Evolutionary conservation across 495 filamentous ascomycete genomes (phyloP).

Genomic region (Aspergillus kassunensis): DNA sequence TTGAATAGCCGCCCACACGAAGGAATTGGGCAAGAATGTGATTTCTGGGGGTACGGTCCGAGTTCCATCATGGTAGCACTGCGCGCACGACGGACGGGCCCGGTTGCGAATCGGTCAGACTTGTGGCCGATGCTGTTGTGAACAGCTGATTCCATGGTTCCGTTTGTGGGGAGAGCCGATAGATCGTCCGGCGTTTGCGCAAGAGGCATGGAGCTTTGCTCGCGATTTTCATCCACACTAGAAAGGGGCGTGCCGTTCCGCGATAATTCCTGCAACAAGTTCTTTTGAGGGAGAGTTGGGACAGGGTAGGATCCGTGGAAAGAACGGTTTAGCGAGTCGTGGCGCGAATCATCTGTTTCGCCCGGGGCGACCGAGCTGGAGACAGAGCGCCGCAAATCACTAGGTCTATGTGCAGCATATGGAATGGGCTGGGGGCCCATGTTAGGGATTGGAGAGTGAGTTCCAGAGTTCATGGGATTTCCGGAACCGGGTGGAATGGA

Average conservation of each 20-base stretch:
- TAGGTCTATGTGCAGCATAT: conserved; percentile 67
- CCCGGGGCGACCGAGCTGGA: conserved; percentile 85
- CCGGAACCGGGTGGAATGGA: conserved; percentile 76
- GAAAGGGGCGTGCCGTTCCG: conserved; percentile 84
- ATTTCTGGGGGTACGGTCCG: conserved; percentile 94
- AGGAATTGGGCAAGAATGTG: conserved; percentile 97
- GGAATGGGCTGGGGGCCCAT: conserved; percentile 34
- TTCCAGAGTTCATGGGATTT: conserved; percentile 57
- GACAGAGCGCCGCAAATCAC: conserved; percentile 85
- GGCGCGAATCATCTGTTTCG: conserved; percentile 68
- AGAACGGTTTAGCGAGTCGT: conserved; percentile 56
- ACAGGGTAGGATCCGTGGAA: conserved; percentile 54
- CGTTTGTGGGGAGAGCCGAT: conserved; percentile 58
- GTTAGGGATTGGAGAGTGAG: conserved; percentile 37
- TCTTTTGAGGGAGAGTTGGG: conserved; percentile 68
- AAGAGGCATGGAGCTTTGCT: conserved; percentile 59
- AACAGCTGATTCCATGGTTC: conserved; percentile 52
- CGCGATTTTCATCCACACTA: conserved; percentile 72
- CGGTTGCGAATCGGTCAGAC: conserved; percentile 60
- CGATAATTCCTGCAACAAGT: conserved; percentile 75
- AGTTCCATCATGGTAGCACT: conserved; percentile 96
- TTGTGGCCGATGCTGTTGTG: conserved; percentile 57
- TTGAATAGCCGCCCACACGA: conserved; percentile 97
- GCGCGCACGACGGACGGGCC: conserved; percentile 81
- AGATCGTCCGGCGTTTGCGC: conserved; percentile 66